Evolutionary conservation across 106 monocot genomes (phyloP).

Genomic region (Dactylorhiza incarnata): DNA sequence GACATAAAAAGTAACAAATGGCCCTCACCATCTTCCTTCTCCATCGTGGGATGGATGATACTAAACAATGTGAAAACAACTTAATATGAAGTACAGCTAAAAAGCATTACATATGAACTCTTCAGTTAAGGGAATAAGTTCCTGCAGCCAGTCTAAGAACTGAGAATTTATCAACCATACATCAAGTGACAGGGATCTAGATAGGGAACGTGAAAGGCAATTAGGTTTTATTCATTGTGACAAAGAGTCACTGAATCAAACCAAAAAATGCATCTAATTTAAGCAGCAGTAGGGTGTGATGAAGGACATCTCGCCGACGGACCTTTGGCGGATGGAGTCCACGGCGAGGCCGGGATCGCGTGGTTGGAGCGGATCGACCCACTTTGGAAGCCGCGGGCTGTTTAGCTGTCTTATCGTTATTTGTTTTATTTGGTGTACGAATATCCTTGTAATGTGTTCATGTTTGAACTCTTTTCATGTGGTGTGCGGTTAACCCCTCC

Average conservation of each 20-base stretch:
- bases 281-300: neutral
- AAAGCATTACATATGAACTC: neutral
- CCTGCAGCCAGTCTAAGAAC: neutral
- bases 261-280: neutral
- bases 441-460: no score
- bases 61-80: neutral
- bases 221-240: neutral
- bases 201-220: neutral
- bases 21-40: neutral
- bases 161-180: neutral
- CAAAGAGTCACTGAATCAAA: neutral
- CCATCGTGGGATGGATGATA: neutral
- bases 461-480: no score
- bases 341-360: no score
- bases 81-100: neutral
- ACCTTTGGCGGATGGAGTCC: no score
- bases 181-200: neutral
- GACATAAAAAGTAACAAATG: neutral
- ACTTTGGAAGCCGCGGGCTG: no score
- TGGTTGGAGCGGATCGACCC: no score
- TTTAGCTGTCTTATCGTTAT: no score
- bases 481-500: no score
- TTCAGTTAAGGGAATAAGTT: neutral
- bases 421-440: no score
- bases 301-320: no score